A percentile compares a stretch with the other conserved stretches of the same genome.
Conservation (phyloP, 345 rosid genomes). For the Arabis alpina region DNA sequence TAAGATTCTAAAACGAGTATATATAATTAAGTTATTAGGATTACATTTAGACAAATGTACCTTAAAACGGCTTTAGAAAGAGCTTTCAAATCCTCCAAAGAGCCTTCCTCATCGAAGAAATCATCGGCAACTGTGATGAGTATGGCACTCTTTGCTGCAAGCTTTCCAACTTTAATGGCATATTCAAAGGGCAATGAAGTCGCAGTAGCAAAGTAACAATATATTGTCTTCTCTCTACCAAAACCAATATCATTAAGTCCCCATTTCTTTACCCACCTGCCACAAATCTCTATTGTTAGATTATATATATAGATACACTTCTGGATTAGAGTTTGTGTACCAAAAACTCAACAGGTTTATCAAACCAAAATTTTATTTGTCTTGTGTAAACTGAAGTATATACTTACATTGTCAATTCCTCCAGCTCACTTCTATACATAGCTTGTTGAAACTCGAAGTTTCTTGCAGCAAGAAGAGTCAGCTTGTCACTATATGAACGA, state of each 20-base stretch:
- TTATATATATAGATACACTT: not conserved
- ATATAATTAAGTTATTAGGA: not conserved
- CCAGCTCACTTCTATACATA: constrained; percentile 51
- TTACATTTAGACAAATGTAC: constrained; percentile 29
- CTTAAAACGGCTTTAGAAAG: constrained; percentile 57
- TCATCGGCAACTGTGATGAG: constrained; percentile 71
- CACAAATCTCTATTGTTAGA: constrained; percentile 5
- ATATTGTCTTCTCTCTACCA: constrained; percentile 63
- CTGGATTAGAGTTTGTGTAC: not conserved
- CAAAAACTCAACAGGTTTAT: not conserved
- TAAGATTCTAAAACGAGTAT: not conserved
- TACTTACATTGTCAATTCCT: constrained; percentile 52
- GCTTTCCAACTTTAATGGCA: constrained; percentile 29
- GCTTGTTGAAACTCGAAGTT: constrained; percentile 54
- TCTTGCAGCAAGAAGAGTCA: constrained; percentile 49
- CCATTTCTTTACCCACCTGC: constrained; percentile 57
- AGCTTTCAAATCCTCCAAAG: constrained; percentile 48
- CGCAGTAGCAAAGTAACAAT: constrained; percentile 61
- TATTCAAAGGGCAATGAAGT: constrained; percentile 50
- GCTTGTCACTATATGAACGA: constrained; percentile 28
- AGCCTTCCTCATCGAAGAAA: constrained; percentile 62
- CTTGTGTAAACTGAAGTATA: not conserved
- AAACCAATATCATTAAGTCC: constrained; percentile 66
- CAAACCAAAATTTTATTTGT: not conserved
- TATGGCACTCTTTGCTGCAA: constrained; percentile 53